These are phyloP conservation scores for Acarospora socialis DNA, from an alignment of 2,329 filamentous ascomycete genomes.

Conservation along the genomic window DNA sequence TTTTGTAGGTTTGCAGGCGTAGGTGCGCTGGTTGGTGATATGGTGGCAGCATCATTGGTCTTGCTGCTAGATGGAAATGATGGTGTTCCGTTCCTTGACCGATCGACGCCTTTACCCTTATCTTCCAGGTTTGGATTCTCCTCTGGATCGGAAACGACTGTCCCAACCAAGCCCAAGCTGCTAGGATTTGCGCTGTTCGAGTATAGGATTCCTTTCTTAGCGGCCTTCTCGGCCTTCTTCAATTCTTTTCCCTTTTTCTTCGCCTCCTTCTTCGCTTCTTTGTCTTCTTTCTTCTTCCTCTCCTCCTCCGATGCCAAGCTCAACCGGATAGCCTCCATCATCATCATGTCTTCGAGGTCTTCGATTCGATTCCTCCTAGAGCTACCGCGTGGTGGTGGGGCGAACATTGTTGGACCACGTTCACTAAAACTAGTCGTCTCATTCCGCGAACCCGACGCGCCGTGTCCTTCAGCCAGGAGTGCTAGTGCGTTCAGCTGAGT, in stretches of 20 bases:
- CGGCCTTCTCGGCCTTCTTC: constrained; percentile 55
- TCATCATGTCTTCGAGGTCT: constrained; percentile 95
- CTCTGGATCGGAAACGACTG: too few relatives aligned
- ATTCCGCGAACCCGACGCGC: constrained; percentile 20
- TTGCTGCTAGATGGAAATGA: too few relatives aligned
- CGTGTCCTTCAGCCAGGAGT: constrained; percentile 32
- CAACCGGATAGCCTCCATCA: constrained; percentile 86
- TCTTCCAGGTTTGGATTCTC: too few relatives aligned
- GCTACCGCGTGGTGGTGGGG: constrained; percentile 30
- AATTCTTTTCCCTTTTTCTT: constrained; percentile 78
- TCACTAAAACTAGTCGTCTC: constrained; percentile 22
- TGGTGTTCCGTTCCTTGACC: too few relatives aligned
- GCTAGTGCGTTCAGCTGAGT: constrained; percentile 31
- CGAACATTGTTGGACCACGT: constrained; percentile 21
- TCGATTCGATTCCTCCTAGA: constrained; percentile 55
- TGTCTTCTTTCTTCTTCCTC: constrained; percentile 70
- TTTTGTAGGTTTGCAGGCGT: constrained; percentile 5
- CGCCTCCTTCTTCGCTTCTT: constrained; percentile 64
- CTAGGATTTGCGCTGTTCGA: constrained; percentile 42
- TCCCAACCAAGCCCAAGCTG: constrained; percentile 50
- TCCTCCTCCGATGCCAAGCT: constrained; percentile 91
- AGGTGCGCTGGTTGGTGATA: too few relatives aligned
- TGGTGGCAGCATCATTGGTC: too few relatives aligned
- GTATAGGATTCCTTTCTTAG: constrained; percentile 47
- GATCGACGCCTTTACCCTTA: constrained; percentile 6